phyloP scores from a whole-genome alignment of 2,329 filamentous ascomycete species.

The Raffaelea ambrosiae region DNA sequence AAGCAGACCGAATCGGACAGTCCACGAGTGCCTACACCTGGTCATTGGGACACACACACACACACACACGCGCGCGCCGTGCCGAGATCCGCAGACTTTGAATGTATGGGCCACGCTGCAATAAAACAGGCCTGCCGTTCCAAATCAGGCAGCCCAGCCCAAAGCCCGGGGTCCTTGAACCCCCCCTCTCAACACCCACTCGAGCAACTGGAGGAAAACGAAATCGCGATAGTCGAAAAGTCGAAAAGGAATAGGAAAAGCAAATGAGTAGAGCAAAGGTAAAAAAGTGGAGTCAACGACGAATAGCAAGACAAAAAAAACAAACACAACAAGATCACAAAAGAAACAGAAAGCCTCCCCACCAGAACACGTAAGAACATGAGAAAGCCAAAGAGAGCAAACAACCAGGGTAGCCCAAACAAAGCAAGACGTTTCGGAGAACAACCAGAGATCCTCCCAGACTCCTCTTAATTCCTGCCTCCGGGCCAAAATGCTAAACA shows the following conservation, averaged over 20 bases:
- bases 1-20: no score
- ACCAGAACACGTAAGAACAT: neutral
- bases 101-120: neutral
- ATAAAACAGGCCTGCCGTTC: slow-evolving; percentile 6
- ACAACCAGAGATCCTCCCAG: slow-evolving; percentile 7
- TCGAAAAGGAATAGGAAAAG: neutral
- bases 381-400: neutral
- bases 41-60: no score
- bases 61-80: no score
- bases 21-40: no score
- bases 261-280: neutral
- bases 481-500: slow-evolving; percentile 4
- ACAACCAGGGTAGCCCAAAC: neutral
- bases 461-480: slow-evolving; percentile 10
- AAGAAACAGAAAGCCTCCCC: neutral
- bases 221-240: slow-evolving; percentile 1
- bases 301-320: neutral
- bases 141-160: neutral
- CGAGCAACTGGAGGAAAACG: neutral
- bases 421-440: neutral
- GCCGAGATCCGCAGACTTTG: no score
- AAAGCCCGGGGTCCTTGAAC: neutral
- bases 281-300: neutral
- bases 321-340: neutral
- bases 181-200: no score